Conservation (phyloP, 2,329 filamentous ascomycete genomes). For the Exophiala aquamarina region DNA sequence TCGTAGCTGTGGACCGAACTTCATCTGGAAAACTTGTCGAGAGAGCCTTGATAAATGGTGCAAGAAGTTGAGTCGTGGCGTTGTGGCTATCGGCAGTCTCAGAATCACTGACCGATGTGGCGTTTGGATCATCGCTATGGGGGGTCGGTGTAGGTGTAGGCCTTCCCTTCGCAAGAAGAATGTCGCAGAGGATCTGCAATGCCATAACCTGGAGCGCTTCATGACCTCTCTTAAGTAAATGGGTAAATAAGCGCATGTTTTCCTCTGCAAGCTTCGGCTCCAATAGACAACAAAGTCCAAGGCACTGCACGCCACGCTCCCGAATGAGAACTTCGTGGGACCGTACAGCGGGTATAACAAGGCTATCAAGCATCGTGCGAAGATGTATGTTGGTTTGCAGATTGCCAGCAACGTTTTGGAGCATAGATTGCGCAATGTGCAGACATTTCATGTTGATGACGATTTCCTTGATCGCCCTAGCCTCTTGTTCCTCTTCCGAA, state of each 20-base stretch:
- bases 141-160: conserved; percentile 57
- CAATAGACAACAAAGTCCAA: conserved; percentile 87
- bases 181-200: conserved; percentile 88
- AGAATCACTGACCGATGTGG: neutral
- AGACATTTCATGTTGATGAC: conserved; percentile 98
- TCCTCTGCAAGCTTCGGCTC: conserved; percentile 88
- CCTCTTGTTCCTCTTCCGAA: conserved; percentile 46
- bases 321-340: conserved; percentile 90
- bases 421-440: conserved; percentile 95
- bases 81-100: conserved; percentile 28
- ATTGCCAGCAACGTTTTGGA: conserved; percentile 85
- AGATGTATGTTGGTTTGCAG: conserved; percentile 86
- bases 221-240: conserved; percentile 93
- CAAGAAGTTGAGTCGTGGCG: conserved; percentile 55
- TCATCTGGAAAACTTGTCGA: conserved; percentile 57
- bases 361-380: conserved; percentile 97
- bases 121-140: neutral
- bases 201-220: conserved; percentile 85
- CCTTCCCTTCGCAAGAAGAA: conserved; percentile 72
- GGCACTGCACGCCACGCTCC: conserved; percentile 82
- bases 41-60: conserved; percentile 61
- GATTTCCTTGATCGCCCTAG: conserved; percentile 83
- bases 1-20: conserved; percentile 48
- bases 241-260: conserved; percentile 89
- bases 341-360: conserved; percentile 91